Conservation (phyloP, 148 eudicot species). For the Rhododendron ferrugineum region DNA sequence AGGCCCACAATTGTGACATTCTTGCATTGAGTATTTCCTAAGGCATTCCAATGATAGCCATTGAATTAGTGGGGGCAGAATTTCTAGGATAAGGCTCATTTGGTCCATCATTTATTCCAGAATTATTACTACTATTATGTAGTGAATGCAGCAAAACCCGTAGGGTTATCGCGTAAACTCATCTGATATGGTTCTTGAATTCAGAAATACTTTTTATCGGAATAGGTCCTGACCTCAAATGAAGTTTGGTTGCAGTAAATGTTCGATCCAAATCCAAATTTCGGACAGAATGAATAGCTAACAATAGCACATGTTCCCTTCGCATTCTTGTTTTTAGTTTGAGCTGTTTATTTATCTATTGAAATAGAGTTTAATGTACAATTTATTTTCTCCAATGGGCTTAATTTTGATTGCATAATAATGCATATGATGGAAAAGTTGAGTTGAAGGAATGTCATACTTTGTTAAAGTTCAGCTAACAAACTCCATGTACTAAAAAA, state of each 20-base stretch:
- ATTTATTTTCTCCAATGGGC: not conserved
- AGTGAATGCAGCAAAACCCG: not conserved
- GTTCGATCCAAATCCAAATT: not conserved
- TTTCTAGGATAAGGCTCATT: not conserved
- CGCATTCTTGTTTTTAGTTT: not conserved
- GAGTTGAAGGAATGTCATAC: not conserved
- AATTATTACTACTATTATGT: not conserved
- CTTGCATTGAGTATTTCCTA: not conserved
- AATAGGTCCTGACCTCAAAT: not conserved
- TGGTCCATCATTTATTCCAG: not conserved
- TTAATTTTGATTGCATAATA: not conserved
- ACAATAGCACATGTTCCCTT: not conserved
- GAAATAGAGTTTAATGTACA: not conserved
- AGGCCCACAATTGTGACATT: not conserved
- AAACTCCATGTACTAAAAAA: not conserved
- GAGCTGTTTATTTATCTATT: not conserved
- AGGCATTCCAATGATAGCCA: constrained; percentile 8
- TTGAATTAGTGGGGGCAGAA: not conserved
- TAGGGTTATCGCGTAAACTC: not conserved
- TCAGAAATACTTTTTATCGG: not conserved
- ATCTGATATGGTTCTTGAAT: not conserved
- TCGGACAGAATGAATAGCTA: not conserved
- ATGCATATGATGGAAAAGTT: not conserved
- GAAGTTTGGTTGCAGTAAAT: not conserved
- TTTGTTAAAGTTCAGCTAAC: not conserved